Conservation (phyloP, 495 filamentous ascomycete genomes). For the Aspergillus ostianus region DNA sequence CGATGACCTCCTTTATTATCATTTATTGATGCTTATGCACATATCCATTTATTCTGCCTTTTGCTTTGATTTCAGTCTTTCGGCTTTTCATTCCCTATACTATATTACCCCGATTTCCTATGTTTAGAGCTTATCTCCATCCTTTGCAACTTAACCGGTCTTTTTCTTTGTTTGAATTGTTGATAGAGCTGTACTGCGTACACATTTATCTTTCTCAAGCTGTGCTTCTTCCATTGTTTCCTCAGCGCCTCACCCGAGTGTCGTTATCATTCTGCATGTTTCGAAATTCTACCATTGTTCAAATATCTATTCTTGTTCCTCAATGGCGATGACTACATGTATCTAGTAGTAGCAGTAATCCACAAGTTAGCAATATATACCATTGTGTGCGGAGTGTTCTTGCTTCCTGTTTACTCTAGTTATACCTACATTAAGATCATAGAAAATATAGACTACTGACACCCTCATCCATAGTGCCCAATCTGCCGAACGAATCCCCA, state of each 20-base stretch:
- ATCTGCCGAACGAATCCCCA: neutral
- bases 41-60: slow-evolving; percentile 5
- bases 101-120: neutral
- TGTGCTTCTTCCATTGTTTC: slow-evolving; percentile 7
- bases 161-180: neutral
- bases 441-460: neutral
- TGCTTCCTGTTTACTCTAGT: neutral
- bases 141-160: slow-evolving; percentile 1
- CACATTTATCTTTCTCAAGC: slow-evolving; percentile 1
- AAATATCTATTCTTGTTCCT: neutral
- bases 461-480: neutral
- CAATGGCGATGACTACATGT: neutral
- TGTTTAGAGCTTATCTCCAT: neutral
- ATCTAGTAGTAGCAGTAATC: neutral
- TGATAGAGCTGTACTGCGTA: slow-evolving; percentile 5
- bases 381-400: neutral
- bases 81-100: slow-evolving; percentile 3
- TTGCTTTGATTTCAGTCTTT: neutral
- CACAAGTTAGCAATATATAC: neutral
- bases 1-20: slow-evolving; percentile 1
- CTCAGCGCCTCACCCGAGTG: neutral
- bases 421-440: neutral
- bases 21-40: slow-evolving; percentile 16
- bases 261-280: neutral
- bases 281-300: neutral